Evolutionary conservation across 1,139 yeast species (phyloP), one percentile per base, ranked within the genome.

Genomic region (Scheffersomyces lignicola): DNA sequence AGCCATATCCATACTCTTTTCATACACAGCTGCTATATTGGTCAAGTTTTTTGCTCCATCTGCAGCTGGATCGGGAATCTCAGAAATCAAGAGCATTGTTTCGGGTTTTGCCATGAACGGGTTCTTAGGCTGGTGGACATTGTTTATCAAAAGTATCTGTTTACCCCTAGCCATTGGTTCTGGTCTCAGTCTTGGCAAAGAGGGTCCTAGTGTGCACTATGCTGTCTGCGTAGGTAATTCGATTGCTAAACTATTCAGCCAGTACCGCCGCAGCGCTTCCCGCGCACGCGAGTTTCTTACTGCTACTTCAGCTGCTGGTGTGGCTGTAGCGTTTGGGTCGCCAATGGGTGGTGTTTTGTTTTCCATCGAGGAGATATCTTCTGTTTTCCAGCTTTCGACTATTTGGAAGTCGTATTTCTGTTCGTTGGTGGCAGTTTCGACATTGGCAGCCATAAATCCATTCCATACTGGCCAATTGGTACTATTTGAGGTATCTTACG

Each of bases 31-130:
- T 2, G 88, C 94, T 0, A 57, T 70, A 10, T 56, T 88, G 30
- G 96, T 94, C 31, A 71, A 78, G 47, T 58, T 60, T 14, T 81
- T 78, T 50, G 92, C 96, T 1, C 96, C 96, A 0, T 73, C 82
- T 38, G 98, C 98, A 1, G 95, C 98, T 1, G 98, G 98, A 0
- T 86, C 96, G 3, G 98, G 98, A 0, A 94, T 94, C 32, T 84
- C 97, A 4, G 99, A 94, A 56, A 92, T 94, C 57, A 94, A 94
- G 58, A 86, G 95, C 55, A 89, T 94, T 45, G 89, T 92, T 2
- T 83, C 95, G 0, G 99, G 99, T 0, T 94, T 90, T 55, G 79
- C 77, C 15, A 75, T 86, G 70, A 76, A 78, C 23, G 89, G 87
- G 4, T 94, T 90, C 49, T 69, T 92, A 36, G 86, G 83, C 14